Evolutionary conservation across 2,329 filamentous ascomycete species (phyloP).

Genomic region (Bipolaris gigantea): DNA sequence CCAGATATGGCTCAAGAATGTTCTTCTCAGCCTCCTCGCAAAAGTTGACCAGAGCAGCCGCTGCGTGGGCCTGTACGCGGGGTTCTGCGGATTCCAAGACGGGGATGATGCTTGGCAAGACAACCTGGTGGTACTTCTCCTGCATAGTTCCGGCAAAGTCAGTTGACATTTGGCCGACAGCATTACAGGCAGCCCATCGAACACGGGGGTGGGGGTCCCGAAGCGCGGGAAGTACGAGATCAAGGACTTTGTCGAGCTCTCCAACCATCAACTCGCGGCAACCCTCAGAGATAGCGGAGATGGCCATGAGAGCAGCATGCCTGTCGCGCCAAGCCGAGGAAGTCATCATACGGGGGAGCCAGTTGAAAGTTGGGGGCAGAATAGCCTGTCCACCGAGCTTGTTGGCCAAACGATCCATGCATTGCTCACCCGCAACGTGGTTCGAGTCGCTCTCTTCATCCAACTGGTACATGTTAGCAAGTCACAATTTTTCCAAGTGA

Average conservation of each 20-base stretch:
- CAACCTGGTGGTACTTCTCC: slow-evolving; percentile 84
- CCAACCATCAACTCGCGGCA: slow-evolving; percentile 95
- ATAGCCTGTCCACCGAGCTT: slow-evolving; percentile 95
- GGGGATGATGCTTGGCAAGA: slow-evolving; percentile 88
- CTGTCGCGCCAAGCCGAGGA: slow-evolving; percentile 93
- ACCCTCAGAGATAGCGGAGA: slow-evolving; percentile 96
- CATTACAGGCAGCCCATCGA: slow-evolving; percentile 96
- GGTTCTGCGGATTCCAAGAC: slow-evolving; percentile 88
- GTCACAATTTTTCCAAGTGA: background rate
- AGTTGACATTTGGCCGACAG: slow-evolving; percentile 99
- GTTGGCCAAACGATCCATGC: slow-evolving; percentile 96
- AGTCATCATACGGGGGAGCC: slow-evolving; percentile 97
- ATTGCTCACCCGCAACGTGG: slow-evolving; percentile 96
- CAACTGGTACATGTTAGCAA: slow-evolving; percentile 49
- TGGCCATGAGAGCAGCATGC: slow-evolving; percentile 96
- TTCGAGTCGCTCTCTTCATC: slow-evolving; percentile 98
- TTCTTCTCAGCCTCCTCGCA: slow-evolving; percentile 96
- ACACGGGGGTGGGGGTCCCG: slow-evolving; percentile 90
- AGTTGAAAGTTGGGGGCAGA: slow-evolving; percentile 89
- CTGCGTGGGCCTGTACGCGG: slow-evolving; percentile 93
- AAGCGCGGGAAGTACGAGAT: slow-evolving; percentile 89
- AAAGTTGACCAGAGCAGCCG: slow-evolving; percentile 97
- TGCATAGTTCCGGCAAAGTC: slow-evolving; percentile 99
- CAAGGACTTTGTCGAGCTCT: slow-evolving; percentile 89
- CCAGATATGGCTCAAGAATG: slow-evolving; percentile 89